Conservation (phyloP, 225 moss, liverwort and hornwort genomes). For the Physcomitrellopsis africana region DNA sequence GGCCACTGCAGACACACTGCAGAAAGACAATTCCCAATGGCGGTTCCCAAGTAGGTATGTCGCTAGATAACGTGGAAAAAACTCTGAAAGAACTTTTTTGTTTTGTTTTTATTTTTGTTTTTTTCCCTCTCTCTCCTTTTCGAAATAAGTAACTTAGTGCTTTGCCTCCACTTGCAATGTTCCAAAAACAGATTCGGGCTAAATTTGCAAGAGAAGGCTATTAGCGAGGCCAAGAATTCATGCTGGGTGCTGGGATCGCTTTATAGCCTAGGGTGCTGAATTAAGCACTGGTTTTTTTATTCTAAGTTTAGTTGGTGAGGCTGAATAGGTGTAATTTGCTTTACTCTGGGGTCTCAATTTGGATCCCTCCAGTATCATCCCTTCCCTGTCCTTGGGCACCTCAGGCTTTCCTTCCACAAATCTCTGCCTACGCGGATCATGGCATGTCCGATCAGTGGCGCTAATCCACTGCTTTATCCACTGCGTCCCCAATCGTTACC, state of each 20-base stretch:
- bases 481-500: too few species aligned
- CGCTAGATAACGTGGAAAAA: too few species aligned
- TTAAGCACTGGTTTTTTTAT: not conserved
- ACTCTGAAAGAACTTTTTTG: too few species aligned
- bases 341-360: not conserved
- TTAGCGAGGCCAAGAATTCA: conserved; percentile 25
- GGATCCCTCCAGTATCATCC: not conserved
- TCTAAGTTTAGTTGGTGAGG: conserved; percentile 4
- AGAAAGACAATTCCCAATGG: not conserved
- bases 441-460: conserved; percentile 1
- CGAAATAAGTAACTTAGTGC: not conserved
- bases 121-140: conserved; percentile 11
- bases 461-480: not conserved
- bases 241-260: conserved; percentile 28
- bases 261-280: conserved; percentile 14
- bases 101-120: not conserved
- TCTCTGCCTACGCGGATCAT: not conserved
- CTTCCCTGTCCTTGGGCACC: too few species aligned
- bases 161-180: conserved; percentile 33
- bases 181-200: conserved; percentile 17
- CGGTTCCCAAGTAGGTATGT: not conserved
- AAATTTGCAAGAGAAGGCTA: not conserved
- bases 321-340: not conserved
- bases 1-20: not conserved
- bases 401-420: not conserved